Evolutionary conservation across 1,284 basidiomycete genomes (phyloP).

Genomic region (Sporisorium iseilematis-ciliati): DNA sequence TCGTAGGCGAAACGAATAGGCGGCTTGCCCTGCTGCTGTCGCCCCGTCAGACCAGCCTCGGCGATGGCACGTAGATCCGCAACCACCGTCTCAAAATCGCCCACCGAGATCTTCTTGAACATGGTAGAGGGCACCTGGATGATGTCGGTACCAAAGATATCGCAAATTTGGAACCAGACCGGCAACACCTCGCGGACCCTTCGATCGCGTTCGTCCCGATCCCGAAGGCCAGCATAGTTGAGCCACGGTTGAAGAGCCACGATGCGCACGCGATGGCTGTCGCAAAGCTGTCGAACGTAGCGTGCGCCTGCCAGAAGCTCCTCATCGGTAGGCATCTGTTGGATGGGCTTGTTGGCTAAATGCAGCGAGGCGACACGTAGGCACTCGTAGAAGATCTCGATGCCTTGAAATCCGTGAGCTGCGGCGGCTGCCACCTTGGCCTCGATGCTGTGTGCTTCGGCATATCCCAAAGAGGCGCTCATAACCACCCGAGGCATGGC

Average conservation of each 20-base stretch:
- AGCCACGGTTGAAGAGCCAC: constrained; percentile 14
- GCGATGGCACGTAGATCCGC: constrained; percentile 24
- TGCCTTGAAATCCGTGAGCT: constrained; percentile 2
- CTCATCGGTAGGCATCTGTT: constrained; percentile 5
- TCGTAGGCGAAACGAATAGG: constrained; percentile 29
- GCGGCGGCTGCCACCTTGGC: constrained; percentile 13
- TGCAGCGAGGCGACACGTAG: constrained; percentile 16
- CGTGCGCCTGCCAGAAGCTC: constrained; percentile 6
- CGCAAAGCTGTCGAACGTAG: constrained; percentile 13
- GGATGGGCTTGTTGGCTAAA: constrained; percentile 6
- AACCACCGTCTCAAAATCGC: constrained; percentile 14
- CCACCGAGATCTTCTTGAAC: constrained; percentile 21
- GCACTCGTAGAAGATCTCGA: constrained; percentile 31
- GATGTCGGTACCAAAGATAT: constrained; percentile 37
- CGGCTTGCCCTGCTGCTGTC: constrained; percentile 13
- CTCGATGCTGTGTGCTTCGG: constrained; percentile 10
- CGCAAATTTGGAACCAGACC: constrained; percentile 16
- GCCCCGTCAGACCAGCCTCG: constrained; percentile 15
- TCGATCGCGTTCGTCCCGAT: constrained; percentile 15
- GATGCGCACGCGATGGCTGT: constrained; percentile 11
- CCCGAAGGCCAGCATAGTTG: constrained; percentile 11
- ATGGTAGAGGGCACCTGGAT: constrained; percentile 29
- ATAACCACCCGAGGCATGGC: constrained; percentile 9
- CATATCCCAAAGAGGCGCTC: constrained; percentile 18
- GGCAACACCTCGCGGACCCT: constrained; percentile 7